phyloP scores from a whole-genome alignment of 441 rosid genomes.

The Eruca vesicaria region DNA sequence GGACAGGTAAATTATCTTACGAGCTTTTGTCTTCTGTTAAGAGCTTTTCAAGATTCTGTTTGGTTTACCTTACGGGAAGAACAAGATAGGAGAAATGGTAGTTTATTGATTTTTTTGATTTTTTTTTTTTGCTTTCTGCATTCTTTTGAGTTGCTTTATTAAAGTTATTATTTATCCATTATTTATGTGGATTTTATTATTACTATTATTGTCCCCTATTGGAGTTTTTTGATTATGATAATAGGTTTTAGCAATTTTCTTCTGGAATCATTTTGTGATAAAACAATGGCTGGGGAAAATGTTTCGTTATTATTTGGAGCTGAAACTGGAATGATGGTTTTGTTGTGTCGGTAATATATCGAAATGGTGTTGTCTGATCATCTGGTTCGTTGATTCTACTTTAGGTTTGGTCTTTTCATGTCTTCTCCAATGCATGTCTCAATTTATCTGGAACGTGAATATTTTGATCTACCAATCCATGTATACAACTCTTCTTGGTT shows the following conservation, averaged over 20 bases:
- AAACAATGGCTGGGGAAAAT: neutral
- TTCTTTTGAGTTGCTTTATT: constrained; percentile 18
- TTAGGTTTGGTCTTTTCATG: neutral
- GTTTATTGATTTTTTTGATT: neutral
- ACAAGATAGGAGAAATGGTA: constrained; percentile 1
- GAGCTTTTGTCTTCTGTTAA: neutral
- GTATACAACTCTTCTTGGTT: neutral
- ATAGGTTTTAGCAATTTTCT: constrained; percentile 11
- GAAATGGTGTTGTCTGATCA: constrained; percentile 4
- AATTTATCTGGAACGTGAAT: neutral
- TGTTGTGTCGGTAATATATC: neutral
- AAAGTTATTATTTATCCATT: neutral
- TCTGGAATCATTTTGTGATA: constrained; percentile 3
- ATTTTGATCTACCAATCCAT: neutral
- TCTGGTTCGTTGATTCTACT: constrained; percentile 1
- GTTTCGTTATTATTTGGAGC: constrained; percentile 5
- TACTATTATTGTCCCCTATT: neutral
- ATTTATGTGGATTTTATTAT: neutral
- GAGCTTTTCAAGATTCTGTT: constrained; percentile 25
- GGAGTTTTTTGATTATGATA: neutral
- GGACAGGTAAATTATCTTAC: constrained; percentile 56
- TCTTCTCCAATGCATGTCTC: neutral
- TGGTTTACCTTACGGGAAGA: constrained; percentile 33
- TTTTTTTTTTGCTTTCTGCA: neutral
- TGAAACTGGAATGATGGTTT: constrained; percentile 4